These are phyloP conservation scores for Ganoderma lingzhi DNA, from an alignment of 1,284 basidiomycete genomes.

Conservation along the genomic window DNA sequence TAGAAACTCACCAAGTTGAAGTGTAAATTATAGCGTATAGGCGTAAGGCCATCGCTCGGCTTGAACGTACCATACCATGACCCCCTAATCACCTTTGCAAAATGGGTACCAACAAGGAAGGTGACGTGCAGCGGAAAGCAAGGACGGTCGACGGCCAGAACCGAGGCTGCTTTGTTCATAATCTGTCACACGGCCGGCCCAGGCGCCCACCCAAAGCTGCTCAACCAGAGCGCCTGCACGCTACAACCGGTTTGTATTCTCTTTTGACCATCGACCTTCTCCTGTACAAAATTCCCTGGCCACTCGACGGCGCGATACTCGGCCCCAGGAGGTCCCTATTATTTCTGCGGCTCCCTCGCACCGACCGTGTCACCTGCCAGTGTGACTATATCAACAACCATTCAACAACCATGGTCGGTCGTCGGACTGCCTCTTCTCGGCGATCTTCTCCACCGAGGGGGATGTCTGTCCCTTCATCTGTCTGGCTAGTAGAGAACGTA, in stretches of 20 bases:
- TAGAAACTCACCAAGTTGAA: neutral
- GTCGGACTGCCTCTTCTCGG: neutral
- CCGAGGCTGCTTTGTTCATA: slow-evolving; percentile 2
- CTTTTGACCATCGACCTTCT: neutral
- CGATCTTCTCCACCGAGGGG: neutral
- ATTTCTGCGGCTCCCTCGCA: neutral
- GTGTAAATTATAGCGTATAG: neutral
- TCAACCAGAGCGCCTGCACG: neutral
- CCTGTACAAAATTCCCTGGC: neutral
- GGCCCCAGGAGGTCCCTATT: neutral
- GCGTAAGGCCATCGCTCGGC: too few species aligned
- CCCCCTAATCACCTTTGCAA: neutral
- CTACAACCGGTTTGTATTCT: neutral
- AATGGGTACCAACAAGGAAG: neutral
- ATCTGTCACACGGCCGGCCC: neutral
- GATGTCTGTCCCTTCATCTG: neutral
- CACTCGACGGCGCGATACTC: neutral
- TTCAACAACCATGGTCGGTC: neutral
- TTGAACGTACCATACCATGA: neutral
- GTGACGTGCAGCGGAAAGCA: neutral
- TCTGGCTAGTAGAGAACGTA: too few species aligned
- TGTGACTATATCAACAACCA: neutral
- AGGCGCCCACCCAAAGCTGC: neutral
- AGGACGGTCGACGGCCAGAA: neutral
- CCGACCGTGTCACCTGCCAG: neutral